A percentile compares a stretch with the other conserved stretches of the same genome.
Evolutionary conservation across 352 stramenopile genomes (phyloP).

Genomic region (Pythium oligandrum): DNA sequence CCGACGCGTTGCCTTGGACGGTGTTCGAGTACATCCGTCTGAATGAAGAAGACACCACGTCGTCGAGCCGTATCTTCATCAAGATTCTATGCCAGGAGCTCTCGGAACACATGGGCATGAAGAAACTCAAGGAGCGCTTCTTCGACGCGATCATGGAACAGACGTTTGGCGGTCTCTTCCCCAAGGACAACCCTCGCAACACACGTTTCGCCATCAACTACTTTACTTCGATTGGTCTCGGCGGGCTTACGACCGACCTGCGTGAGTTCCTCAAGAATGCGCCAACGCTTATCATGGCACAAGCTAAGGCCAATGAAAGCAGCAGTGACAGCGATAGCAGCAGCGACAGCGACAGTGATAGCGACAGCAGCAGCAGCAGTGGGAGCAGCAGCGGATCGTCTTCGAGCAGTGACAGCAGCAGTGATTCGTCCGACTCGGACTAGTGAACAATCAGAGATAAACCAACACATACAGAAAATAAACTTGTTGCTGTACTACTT

Average conservation of each 20-base stretch:
- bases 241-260: slow-evolving; percentile 95
- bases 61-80: slow-evolving; percentile 98
- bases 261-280: slow-evolving; percentile 96
- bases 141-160: slow-evolving; percentile 87
- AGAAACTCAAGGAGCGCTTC: slow-evolving; percentile 94
- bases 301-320: slow-evolving; percentile 27
- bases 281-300: slow-evolving; percentile 91
- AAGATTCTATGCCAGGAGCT: slow-evolving; percentile 99
- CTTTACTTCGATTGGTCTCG: slow-evolving; percentile 98
- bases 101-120: slow-evolving; percentile 95
- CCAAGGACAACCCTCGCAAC: slow-evolving; percentile 95
- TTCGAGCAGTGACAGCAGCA: slow-evolving; percentile 20
- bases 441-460: too few species aligned
- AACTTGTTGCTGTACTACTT: too few species aligned
- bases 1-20: slow-evolving; percentile 97
- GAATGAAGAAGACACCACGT: slow-evolving; percentile 99
- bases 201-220: slow-evolving; percentile 99
- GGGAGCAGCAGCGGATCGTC: slow-evolving; percentile 30
- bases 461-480: too few species aligned
- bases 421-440: slow-evolving; percentile 34
- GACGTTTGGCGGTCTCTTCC: slow-evolving; percentile 95
- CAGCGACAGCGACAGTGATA: slow-evolving; percentile 28
- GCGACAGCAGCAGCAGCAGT: slow-evolving; percentile 31
- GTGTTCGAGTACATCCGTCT: slow-evolving; percentile 95
- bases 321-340: slow-evolving; percentile 30